Percentiles rank a stretch among this genome's conserved stretches.
Evolutionary conservation across 2,329 filamentous ascomycete genomes (phyloP).

Genomic region (Xylaria digitata): DNA sequence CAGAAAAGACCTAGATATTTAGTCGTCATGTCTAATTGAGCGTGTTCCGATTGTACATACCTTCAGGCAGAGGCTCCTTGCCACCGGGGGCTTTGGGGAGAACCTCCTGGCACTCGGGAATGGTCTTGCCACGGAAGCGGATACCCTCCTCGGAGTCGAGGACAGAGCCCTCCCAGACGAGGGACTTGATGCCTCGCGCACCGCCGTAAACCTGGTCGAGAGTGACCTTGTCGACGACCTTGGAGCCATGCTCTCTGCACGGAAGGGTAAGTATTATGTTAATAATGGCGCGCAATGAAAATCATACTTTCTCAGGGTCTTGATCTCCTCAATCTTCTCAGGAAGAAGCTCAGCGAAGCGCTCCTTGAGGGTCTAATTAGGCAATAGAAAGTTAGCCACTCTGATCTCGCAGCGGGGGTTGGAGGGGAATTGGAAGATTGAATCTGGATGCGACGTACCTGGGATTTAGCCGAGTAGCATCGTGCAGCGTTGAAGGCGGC

Average conservation of each 20-base stretch:
- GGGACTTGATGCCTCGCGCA: constrained; percentile 97
- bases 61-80: constrained; percentile 96
- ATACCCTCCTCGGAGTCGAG: constrained; percentile 99
- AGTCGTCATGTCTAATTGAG: constrained; percentile 21
- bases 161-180: constrained; percentile 99
- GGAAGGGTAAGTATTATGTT: constrained; percentile 44
- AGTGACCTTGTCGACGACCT: constrained; percentile 96
- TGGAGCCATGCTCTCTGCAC: constrained; percentile 88
- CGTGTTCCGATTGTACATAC: constrained; percentile 54
- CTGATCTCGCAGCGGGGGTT: not conserved
- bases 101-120: constrained; percentile 97
- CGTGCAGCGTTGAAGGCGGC: constrained; percentile 84
- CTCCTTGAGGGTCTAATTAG: constrained; percentile 88
- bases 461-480: constrained; percentile 90
- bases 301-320: constrained; percentile 93
- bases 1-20: constrained; percentile 82
- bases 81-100: constrained; percentile 97
- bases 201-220: constrained; percentile 99
- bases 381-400: constrained; percentile 41
- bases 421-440: constrained; percentile 34
- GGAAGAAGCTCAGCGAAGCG: constrained; percentile 96
- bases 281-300: constrained; percentile 33
- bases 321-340: constrained; percentile 98
- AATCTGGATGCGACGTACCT: constrained; percentile 66
- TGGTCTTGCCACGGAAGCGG: constrained; percentile 98